Evolutionary conservation across 2,329 filamentous ascomycete genomes (phyloP).

Genomic region (Aureobasidium sp.): DNA sequence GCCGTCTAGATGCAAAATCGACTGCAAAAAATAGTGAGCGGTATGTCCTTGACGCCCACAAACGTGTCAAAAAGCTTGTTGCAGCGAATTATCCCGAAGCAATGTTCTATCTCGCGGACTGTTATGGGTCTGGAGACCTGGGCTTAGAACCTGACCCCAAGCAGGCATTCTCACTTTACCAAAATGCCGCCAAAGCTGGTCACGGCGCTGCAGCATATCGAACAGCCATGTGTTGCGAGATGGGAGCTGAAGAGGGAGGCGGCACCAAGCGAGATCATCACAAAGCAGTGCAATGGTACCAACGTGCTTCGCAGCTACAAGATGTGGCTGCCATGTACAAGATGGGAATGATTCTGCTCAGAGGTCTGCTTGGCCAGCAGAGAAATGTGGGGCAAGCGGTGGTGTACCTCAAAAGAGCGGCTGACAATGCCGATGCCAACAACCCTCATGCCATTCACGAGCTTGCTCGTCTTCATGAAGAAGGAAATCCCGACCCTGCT

Average conservation of each 20-base stretch:
- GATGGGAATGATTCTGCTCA: conserved; percentile 90
- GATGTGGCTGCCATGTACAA: conserved; percentile 98
- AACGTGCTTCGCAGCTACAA: conserved; percentile 80
- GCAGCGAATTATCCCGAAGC: conserved; percentile 68
- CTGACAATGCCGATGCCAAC: conserved; percentile 76
- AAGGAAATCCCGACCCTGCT: conserved; percentile 47
- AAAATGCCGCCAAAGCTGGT: conserved; percentile 83
- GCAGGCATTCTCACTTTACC: conserved; percentile 88
- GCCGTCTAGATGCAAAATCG: conserved; percentile 59
- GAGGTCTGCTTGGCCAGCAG: conserved; percentile 83
- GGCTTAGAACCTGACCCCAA: conserved; percentile 77
- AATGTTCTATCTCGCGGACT: conserved; percentile 91
- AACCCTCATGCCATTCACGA: conserved; percentile 96
- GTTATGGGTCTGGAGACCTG: conserved; percentile 72
- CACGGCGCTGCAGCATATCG: conserved; percentile 85
- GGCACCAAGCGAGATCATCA: conserved; percentile 84
- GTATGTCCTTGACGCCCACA: conserved; percentile 79
- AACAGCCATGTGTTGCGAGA: conserved; percentile 94
- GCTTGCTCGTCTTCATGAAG: conserved; percentile 58
- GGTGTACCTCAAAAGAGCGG: conserved; percentile 86
- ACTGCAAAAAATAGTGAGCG: conserved; percentile 64
- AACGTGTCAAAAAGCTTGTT: conserved; percentile 82
- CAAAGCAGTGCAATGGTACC: conserved; percentile 98
- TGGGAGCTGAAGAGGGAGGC: conserved; percentile 88
- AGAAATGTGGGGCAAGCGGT: conserved; percentile 79